A percentile compares a stretch with the other conserved stretches of the same genome.
phyloP scores from a whole-genome alignment of 1,284 basidiomycete species.

The Cutaneotrichosporon sp. region DNA sequence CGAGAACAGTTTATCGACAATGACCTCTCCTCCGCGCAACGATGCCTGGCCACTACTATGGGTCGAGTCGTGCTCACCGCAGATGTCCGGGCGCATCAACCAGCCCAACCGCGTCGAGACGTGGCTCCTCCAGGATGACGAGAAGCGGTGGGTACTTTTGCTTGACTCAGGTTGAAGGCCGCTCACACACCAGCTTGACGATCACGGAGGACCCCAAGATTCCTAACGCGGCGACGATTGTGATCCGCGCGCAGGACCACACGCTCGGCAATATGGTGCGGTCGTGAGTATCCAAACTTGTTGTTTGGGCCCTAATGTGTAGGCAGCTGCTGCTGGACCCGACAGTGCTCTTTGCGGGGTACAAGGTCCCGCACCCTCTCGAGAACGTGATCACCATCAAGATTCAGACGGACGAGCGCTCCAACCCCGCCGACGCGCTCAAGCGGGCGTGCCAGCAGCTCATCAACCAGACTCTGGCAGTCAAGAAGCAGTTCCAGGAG shows the following conservation, averaged over 20 bases:
- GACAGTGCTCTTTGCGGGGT: slow-evolving; percentile 87
- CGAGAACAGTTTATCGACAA: slow-evolving; percentile 28
- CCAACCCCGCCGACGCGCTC: slow-evolving; percentile 76
- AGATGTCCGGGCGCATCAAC: slow-evolving; percentile 60
- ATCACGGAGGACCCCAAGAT: slow-evolving; percentile 94
- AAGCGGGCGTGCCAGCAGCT: slow-evolving; percentile 78
- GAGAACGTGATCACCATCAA: slow-evolving; percentile 91
- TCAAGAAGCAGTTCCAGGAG: slow-evolving; percentile 51
- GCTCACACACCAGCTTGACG: slow-evolving; percentile 61
- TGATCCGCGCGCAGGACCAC: slow-evolving; percentile 94
- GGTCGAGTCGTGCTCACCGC: slow-evolving; percentile 13
- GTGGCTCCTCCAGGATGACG: slow-evolving; percentile 76
- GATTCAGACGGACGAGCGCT: slow-evolving; percentile 85
- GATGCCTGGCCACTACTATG: no score
- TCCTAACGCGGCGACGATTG: slow-evolving; percentile 90
- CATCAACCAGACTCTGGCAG: slow-evolving; percentile 62
- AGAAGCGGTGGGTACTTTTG: slow-evolving; percentile 67
- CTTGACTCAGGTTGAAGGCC: neutral
- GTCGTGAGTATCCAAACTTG: slow-evolving; percentile 57
- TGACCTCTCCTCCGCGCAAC: no score
- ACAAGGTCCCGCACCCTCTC: slow-evolving; percentile 94
- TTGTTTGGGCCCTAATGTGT: slow-evolving; percentile 15
- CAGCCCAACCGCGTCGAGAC: slow-evolving; percentile 84
- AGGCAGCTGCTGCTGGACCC: slow-evolving; percentile 84
- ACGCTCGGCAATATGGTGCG: slow-evolving; percentile 94